Evolutionary conservation across 441 rosid species (phyloP).

Genomic region (Hura crepitans): DNA sequence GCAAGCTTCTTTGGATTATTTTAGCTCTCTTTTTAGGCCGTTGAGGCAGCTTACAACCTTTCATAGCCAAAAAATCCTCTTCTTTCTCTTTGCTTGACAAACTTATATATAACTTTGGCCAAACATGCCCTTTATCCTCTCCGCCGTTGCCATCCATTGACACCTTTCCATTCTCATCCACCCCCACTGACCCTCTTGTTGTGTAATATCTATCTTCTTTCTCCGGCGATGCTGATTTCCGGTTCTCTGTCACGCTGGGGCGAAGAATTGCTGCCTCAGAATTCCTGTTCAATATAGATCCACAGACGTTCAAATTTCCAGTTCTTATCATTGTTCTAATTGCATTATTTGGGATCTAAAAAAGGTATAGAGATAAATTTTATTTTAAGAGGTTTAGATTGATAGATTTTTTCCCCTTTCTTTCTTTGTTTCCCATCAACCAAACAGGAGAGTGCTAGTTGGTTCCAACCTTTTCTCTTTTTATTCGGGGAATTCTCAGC

Average conservation of each 20-base stretch:
- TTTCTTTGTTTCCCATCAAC: constrained; percentile 17
- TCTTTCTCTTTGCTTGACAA: constrained; percentile 72
- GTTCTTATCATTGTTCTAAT: background rate
- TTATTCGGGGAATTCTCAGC: constrained; percentile 16
- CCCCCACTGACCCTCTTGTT: constrained; percentile 48
- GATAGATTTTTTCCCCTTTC: background rate
- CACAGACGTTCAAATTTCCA: background rate
- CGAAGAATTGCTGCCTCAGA: constrained; percentile 42
- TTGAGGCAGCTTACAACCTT: constrained; percentile 71
- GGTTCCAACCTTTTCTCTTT: constrained; percentile 6
- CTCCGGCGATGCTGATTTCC: constrained; percentile 44
- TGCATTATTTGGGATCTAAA: constrained; percentile 14
- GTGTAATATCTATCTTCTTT: constrained; percentile 56
- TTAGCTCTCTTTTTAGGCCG: constrained; percentile 77
- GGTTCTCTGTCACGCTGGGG: constrained; percentile 31
- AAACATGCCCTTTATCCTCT: constrained; percentile 42
- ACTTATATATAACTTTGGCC: constrained; percentile 56
- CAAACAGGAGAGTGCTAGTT: constrained; percentile 15
- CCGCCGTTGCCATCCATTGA: constrained; percentile 37
- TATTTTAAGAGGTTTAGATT: background rate
- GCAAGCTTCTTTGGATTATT: constrained; percentile 57
- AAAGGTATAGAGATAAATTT: background rate
- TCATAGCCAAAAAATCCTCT: constrained; percentile 72
- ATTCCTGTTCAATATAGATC: constrained; percentile 34
- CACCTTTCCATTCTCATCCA: constrained; percentile 53